Conservation (phyloP, 495 filamentous ascomycete genomes). For the Penicillium bovifimosum region DNA sequence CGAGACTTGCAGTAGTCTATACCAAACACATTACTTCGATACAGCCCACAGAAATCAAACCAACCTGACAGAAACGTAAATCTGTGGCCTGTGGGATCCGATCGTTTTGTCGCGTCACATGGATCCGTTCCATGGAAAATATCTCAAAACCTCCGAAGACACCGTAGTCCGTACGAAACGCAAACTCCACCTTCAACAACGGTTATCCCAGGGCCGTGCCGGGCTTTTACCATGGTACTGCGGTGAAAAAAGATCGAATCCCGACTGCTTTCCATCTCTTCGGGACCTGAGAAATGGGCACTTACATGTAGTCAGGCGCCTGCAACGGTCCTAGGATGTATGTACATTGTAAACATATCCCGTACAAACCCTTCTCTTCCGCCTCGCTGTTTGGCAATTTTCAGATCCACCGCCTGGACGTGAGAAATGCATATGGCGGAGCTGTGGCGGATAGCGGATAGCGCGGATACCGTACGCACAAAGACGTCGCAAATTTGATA, state of each 20-base stretch:
- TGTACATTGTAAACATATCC: neutral
- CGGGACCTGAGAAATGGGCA: too few species aligned
- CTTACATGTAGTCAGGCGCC: neutral
- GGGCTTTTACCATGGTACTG: slow-evolving; percentile 20
- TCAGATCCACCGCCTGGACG: slow-evolving; percentile 20
- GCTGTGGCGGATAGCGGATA: slow-evolving; percentile 15
- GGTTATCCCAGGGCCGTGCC: slow-evolving; percentile 28
- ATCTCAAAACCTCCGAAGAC: neutral
- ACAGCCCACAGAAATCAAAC: neutral
- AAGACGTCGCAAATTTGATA: neutral
- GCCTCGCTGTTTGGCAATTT: slow-evolving; percentile 17
- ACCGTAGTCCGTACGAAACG: slow-evolving; percentile 7
- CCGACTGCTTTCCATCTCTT: neutral
- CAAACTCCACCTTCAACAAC: slow-evolving; percentile 22
- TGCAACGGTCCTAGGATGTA: neutral
- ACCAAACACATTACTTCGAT: slow-evolving; percentile 3
- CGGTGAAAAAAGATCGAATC: neutral
- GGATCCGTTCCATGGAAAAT: slow-evolving; percentile 17
- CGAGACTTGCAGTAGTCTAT: slow-evolving; percentile 13
- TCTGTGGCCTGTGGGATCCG: slow-evolving; percentile 5
- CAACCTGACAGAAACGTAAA: neutral
- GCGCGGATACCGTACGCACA: slow-evolving; percentile 20
- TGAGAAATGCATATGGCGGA: slow-evolving; percentile 17
- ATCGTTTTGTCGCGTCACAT: neutral
- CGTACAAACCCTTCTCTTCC: slow-evolving; percentile 1